phyloP scores from a whole-genome alignment of 805 yeast genomes.

The Clavispora santaluciae region DNA sequence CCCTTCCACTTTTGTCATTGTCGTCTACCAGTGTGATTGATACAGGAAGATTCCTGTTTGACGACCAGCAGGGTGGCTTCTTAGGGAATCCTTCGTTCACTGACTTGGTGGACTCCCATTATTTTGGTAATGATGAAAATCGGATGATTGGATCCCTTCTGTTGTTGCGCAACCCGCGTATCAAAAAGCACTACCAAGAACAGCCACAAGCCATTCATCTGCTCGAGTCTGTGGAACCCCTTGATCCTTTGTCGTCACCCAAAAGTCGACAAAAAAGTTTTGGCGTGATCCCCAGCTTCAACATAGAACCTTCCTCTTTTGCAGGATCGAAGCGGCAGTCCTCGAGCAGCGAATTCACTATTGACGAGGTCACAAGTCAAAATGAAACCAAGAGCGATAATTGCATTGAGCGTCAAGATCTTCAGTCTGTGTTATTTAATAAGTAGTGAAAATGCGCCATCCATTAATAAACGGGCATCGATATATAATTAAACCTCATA shows the following conservation, averaged over 20 bases:
- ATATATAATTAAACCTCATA: slow-evolving; percentile 4
- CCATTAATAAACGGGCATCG: not conserved
- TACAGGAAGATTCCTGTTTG: slow-evolving; percentile 4
- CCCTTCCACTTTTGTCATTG: slow-evolving; percentile 13
- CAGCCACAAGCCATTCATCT: not conserved
- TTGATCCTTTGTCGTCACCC: not conserved
- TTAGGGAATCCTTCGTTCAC: slow-evolving; percentile 7
- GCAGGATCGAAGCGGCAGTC: slow-evolving; percentile 2
- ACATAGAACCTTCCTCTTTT: not conserved
- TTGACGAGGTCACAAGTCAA: slow-evolving; percentile 4
- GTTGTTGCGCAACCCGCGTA: slow-evolving; percentile 13
- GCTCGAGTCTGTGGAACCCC: not conserved
- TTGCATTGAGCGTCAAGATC: not conserved
- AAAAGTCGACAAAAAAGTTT: slow-evolving; percentile 12
- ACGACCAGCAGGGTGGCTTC: not conserved
- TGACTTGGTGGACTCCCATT: slow-evolving; percentile 11
- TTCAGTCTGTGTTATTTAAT: not conserved
- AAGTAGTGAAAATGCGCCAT: not conserved
- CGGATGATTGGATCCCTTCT: slow-evolving; percentile 6
- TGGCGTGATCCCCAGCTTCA: slow-evolving; percentile 9
- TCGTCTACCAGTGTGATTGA: slow-evolving; percentile 9
- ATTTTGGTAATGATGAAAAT: slow-evolving; percentile 7
- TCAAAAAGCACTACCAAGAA: slow-evolving; percentile 14
- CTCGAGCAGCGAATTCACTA: slow-evolving; percentile 6
- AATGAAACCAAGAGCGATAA: not conserved